These are phyloP conservation scores for Sporothrix mexicana DNA, from an alignment of 2,329 filamentous ascomycete species.

Conservation along the genomic window DNA sequence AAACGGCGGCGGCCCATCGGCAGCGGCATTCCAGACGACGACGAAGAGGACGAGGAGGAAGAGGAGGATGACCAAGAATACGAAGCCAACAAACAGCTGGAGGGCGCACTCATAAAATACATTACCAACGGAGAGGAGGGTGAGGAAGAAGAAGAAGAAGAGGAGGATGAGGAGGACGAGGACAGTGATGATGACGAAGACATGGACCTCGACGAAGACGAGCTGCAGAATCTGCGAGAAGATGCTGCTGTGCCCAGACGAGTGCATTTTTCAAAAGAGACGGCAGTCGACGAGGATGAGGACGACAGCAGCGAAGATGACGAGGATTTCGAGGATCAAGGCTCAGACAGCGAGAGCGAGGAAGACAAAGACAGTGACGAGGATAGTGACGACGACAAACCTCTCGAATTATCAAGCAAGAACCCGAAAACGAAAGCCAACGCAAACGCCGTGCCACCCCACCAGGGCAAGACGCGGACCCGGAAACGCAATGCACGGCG, in stretches of 20 bases:
- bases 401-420: constrained; percentile 8
- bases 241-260: neutral
- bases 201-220: neutral
- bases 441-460: neutral
- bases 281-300: neutral
- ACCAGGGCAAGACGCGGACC: constrained; percentile 48
- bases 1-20: constrained; percentile 58
- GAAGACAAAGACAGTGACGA: neutral
- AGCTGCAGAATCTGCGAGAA: neutral
- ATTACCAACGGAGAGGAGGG: neutral
- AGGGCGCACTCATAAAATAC: neutral
- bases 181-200: neutral
- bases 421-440: neutral
- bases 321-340: neutral
- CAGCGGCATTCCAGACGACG: neutral
- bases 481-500: constrained; percentile 60
- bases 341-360: constrained; percentile 1
- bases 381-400: constrained; percentile 29
- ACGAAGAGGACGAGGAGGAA: neutral
- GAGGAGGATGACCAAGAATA: neutral
- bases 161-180: neutral
- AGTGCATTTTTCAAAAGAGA: neutral
- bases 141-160: neutral
- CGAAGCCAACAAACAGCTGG: neutral
- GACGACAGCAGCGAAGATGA: neutral